A percentile compares a stretch with the other conserved stretches of the same genome.
phyloP scores from a whole-genome alignment of 2,329 filamentous ascomycete species.

The Lachnellula willkommii region DNA sequence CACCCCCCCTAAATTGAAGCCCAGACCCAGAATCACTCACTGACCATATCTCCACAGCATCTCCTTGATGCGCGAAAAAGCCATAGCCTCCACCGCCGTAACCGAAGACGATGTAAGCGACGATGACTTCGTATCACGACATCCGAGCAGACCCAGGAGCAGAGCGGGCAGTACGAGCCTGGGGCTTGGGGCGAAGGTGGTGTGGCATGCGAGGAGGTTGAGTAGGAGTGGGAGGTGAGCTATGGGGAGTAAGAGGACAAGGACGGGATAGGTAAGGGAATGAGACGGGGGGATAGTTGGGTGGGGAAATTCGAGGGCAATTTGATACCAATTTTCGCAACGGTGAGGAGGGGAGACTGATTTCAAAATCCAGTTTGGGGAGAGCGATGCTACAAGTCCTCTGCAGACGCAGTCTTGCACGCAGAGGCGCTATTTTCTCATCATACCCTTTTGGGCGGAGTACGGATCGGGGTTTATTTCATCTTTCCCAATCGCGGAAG shows the following conservation, averaged over 20 bases:
- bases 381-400: too few relatives aligned
- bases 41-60: constrained; percentile 18
- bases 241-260: not conserved
- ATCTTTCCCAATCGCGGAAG: too few relatives aligned
- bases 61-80: constrained; percentile 30
- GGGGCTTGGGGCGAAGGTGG: constrained; percentile 20
- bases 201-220: constrained; percentile 24
- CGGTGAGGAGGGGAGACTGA: too few relatives aligned
- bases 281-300: not conserved
- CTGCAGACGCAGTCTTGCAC: too few relatives aligned
- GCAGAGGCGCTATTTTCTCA: too few relatives aligned
- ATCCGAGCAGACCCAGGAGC: constrained; percentile 11
- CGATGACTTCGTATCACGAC: constrained; percentile 11
- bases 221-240: constrained; percentile 14
- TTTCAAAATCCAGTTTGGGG: too few relatives aligned
- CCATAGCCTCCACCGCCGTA: constrained; percentile 29
- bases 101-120: constrained; percentile 18
- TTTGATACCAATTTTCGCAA: too few relatives aligned
- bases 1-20: not conserved
- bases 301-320: too few relatives aligned
- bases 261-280: not conserved
- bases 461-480: too few relatives aligned
- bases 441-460: too few relatives aligned
- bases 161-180: constrained; percentile 19
- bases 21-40: not conserved